Percentiles rank a stretch among this genome's conserved stretches.
These are phyloP conservation scores for Solanum dulcamara DNA, from an alignment of 257 asterid genomes.

Conservation along the genomic window DNA sequence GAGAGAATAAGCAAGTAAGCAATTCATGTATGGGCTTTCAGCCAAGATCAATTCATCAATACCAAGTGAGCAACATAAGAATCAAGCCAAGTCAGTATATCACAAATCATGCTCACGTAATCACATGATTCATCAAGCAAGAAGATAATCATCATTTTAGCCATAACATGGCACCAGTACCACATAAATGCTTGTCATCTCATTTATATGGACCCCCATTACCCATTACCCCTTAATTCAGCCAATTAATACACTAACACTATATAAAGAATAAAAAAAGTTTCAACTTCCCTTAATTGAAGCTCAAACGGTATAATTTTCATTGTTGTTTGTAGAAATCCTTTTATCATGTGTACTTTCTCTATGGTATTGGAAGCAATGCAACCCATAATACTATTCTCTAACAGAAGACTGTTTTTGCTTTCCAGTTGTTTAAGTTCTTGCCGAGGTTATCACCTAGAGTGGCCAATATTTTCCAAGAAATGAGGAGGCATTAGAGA, in stretches of 20 bases:
- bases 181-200: not conserved
- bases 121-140: not conserved
- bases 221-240: not conserved
- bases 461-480: slow-evolving; percentile 70
- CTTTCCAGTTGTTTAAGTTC: slow-evolving; percentile 60
- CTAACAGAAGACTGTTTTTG: not conserved
- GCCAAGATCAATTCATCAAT: not conserved
- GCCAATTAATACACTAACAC: not conserved
- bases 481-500: slow-evolving; percentile 76
- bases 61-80: not conserved
- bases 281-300: not conserved
- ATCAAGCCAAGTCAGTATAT: not conserved
- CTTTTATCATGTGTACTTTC: not conserved
- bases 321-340: not conserved
- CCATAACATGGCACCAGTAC: not conserved
- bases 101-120: not conserved
- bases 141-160: not conserved
- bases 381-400: not conserved
- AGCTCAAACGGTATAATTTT: not conserved
- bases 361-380: not conserved
- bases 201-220: not conserved
- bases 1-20: not conserved
- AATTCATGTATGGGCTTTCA: not conserved
- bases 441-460: slow-evolving; percentile 73
- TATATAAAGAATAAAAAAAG: not conserved